These are phyloP conservation scores for Rutstroemia sydowiana DNA, from an alignment of 2,329 filamentous ascomycete species.

Conservation along the genomic window DNA sequence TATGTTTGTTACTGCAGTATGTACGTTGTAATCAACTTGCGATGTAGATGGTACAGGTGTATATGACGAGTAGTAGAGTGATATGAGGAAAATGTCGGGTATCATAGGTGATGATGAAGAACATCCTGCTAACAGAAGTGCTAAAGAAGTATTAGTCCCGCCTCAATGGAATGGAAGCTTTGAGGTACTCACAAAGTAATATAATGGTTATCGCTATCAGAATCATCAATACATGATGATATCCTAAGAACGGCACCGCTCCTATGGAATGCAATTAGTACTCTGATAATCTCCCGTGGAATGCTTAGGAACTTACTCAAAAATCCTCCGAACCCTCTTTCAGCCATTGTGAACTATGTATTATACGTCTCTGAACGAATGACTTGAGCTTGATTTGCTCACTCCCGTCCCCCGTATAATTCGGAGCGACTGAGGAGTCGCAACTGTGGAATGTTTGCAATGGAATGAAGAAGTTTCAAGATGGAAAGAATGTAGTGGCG, in stretches of 20 bases:
- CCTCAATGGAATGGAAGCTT: not conserved
- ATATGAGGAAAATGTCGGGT: conserved; percentile 92
- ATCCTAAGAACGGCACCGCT: conserved; percentile 62
- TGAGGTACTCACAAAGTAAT: conserved; percentile 67
- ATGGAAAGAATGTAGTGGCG: conserved; percentile 17
- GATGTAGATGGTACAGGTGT: conserved; percentile 73
- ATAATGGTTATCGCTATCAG: conserved; percentile 91
- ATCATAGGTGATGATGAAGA: conserved; percentile 94
- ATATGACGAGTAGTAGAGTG: conserved; percentile 87
- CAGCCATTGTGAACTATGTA: conserved; percentile 14
- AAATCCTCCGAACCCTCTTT: conserved; percentile 25
- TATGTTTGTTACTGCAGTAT: conserved; percentile 80
- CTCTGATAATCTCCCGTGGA: not conserved
- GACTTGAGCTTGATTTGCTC: conserved; percentile 21
- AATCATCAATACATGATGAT: conserved; percentile 92
- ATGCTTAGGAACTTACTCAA: conserved; percentile 25
- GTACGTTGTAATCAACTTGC: conserved; percentile 85
- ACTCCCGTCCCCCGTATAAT: conserved; percentile 28
- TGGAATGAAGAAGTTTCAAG: conserved; percentile 12
- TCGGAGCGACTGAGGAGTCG: conserved; percentile 29
- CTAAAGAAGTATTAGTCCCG: conserved; percentile 39
- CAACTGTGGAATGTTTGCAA: conserved; percentile 27
- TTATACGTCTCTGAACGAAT: conserved; percentile 6
- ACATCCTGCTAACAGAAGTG: conserved; percentile 85
- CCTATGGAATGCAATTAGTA: conserved; percentile 35